Percentiles rank a stretch among this genome's conserved stretches.
phyloP scores from a whole-genome alignment of 805 yeast species.

The Cyberlindnera mrakii region DNA sequence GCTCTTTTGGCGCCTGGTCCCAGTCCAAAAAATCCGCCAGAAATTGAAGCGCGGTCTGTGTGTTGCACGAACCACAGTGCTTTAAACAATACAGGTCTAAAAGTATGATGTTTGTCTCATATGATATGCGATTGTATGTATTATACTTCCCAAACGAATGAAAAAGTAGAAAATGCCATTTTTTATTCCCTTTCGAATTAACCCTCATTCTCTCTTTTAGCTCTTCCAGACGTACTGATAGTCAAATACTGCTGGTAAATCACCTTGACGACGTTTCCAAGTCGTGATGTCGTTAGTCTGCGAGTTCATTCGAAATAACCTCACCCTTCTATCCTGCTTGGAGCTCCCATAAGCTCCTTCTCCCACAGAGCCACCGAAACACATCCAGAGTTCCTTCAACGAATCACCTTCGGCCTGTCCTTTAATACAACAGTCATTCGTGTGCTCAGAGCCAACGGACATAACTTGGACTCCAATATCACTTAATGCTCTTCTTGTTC shows the following conservation, averaged over 20 bases:
- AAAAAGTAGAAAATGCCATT: too few species aligned
- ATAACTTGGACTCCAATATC: slow-evolving; percentile 44
- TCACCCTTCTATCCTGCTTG: slow-evolving; percentile 40
- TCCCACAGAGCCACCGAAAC: slow-evolving; percentile 64
- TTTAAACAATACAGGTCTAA: too few species aligned
- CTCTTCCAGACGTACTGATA: slow-evolving; percentile 30
- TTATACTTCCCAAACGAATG: too few species aligned
- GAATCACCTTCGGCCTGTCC: background rate
- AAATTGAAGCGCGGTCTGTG: too few species aligned
- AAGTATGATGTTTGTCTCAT: background rate
- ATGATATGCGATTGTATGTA: too few species aligned
- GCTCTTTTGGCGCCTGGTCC: too few species aligned
- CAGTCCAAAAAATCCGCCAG: too few species aligned
- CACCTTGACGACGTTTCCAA: slow-evolving; percentile 51
- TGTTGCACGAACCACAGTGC: too few species aligned
- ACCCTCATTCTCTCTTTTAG: background rate
- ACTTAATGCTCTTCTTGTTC: slow-evolving; percentile 38
- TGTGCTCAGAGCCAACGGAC: slow-evolving; percentile 66
- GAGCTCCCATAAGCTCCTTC: slow-evolving; percentile 59
- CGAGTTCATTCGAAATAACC: slow-evolving; percentile 47
- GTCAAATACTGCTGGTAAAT: slow-evolving; percentile 39
- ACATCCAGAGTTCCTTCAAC: slow-evolving; percentile 43
- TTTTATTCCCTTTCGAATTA: too few species aligned
- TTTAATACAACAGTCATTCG: slow-evolving; percentile 58
- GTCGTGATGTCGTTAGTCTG: slow-evolving; percentile 37